These are phyloP conservation scores for Periconia macrospinosa DNA, from an alignment of 2,329 filamentous ascomycete species.

Conservation along the genomic window DNA sequence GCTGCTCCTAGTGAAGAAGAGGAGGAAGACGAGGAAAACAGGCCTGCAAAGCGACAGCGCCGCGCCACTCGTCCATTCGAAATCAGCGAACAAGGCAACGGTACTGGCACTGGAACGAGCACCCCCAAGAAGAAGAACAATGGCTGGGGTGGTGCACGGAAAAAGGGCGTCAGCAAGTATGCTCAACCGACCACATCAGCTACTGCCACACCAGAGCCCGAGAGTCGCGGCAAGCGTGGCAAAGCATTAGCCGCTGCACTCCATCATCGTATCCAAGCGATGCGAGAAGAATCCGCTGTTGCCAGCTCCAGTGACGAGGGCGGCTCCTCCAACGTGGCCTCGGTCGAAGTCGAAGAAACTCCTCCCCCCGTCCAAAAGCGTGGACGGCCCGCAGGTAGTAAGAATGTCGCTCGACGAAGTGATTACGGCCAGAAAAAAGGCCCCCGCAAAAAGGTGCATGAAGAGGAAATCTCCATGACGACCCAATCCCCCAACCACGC, in stretches of 20 bases:
- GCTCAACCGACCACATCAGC: slow-evolving; percentile 15
- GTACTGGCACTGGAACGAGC: slow-evolving; percentile 6
- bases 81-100: slow-evolving; percentile 30
- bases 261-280: slow-evolving; percentile 50
- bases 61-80: slow-evolving; percentile 41
- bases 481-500: slow-evolving; percentile 22
- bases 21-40: slow-evolving; percentile 36
- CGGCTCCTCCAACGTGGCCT: slow-evolving; percentile 26
- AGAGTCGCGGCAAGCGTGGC: slow-evolving; percentile 32
- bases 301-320: slow-evolving; percentile 40
- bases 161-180: slow-evolving; percentile 40
- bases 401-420: slow-evolving; percentile 49
- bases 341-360: slow-evolving; percentile 33
- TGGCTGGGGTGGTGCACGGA: slow-evolving; percentile 43
- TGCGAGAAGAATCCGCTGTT: slow-evolving; percentile 47
- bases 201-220: slow-evolving; percentile 42
- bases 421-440: slow-evolving; percentile 55
- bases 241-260: slow-evolving; percentile 29
- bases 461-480: slow-evolving; percentile 21
- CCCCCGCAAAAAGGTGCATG: slow-evolving; percentile 43
- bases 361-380: slow-evolving; percentile 28
- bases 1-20: slow-evolving; percentile 43
- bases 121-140: slow-evolving; percentile 33
- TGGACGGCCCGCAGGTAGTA: slow-evolving; percentile 48
- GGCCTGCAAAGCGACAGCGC: slow-evolving; percentile 36